Conservation (phyloP, 805 yeast species). For the Ogataea trehaloabstinens region DNA sequence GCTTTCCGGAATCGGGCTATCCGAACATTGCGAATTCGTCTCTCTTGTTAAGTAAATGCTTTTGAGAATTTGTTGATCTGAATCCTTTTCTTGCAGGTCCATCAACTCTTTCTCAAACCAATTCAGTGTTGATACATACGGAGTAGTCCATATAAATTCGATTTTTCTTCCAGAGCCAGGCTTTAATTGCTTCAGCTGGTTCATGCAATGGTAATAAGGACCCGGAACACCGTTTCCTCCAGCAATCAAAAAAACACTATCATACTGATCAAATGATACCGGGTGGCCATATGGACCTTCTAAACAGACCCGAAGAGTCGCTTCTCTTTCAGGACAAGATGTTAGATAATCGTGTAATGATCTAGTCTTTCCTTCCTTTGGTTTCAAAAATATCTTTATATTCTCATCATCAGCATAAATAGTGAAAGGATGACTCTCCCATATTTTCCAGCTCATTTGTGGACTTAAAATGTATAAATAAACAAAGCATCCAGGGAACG, state of each 20-base stretch:
- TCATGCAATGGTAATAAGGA: conserved; percentile 42
- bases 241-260: conserved; percentile 44
- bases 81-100: conserved; percentile 17
- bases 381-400: conserved; percentile 43
- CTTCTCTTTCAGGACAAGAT: conserved; percentile 16
- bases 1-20: background rate
- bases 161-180: conserved; percentile 20
- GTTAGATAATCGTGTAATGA: conserved; percentile 31
- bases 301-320: conserved; percentile 31
- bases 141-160: conserved; percentile 47
- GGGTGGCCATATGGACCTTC: conserved; percentile 58
- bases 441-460: conserved; percentile 37
- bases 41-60: conserved; percentile 25
- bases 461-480: conserved; percentile 45
- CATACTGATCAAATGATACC: conserved; percentile 39
- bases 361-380: conserved; percentile 49
- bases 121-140: conserved; percentile 35
- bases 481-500: conserved; percentile 58
- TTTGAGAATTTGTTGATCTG: conserved; percentile 13
- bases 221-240: conserved; percentile 65
- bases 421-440: conserved; percentile 71
- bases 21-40: background rate
- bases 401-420: conserved; percentile 21
- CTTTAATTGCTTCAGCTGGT: conserved; percentile 22
- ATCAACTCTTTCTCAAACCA: conserved; percentile 47